Percentiles rank a stretch among this genome's conserved stretches.
phyloP scores from a whole-genome alignment of 306 rosid genomes.

The Begonia masoniana region DNA sequence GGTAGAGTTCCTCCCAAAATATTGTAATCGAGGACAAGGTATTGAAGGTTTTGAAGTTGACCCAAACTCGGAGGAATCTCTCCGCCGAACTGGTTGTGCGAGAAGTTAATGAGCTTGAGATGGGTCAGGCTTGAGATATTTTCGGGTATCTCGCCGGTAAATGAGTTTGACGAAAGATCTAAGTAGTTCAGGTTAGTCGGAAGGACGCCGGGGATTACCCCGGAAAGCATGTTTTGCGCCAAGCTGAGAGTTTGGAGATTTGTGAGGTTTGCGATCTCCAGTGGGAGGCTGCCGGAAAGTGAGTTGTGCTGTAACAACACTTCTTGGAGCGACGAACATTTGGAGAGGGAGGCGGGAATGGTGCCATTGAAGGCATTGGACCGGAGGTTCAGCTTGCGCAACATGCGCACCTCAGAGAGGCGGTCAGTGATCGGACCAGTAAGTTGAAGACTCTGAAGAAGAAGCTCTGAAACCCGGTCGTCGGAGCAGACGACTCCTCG shows the following conservation, averaged over 20 bases:
- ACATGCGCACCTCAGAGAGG: constrained; percentile 37
- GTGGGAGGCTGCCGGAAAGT: constrained; percentile 54
- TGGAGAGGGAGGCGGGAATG: constrained; percentile 44
- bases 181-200: constrained; percentile 40
- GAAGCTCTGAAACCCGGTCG: constrained; percentile 55
- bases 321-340: constrained; percentile 53
- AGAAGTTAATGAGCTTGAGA: constrained; percentile 67
- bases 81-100: constrained; percentile 62
- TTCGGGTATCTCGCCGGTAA: constrained; percentile 67
- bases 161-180: constrained; percentile 68
- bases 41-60: constrained; percentile 57
- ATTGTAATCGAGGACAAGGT: constrained; percentile 82
- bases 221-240: constrained; percentile 67
- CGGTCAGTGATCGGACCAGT: constrained; percentile 55
- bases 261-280: constrained; percentile 53
- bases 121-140: constrained; percentile 31
- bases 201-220: constrained; percentile 35
- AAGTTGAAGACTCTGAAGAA: constrained; percentile 70
- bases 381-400: constrained; percentile 60
- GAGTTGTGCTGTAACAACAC: constrained; percentile 66
- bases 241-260: constrained; percentile 45
- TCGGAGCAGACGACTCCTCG: constrained; percentile 44
- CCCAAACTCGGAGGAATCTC: constrained; percentile 72
- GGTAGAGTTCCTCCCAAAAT: constrained; percentile 63
- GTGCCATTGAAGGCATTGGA: constrained; percentile 73